Conservation (phyloP, 768 basidiomycete genomes). For the Leucosporidium yakuticum region DNA sequence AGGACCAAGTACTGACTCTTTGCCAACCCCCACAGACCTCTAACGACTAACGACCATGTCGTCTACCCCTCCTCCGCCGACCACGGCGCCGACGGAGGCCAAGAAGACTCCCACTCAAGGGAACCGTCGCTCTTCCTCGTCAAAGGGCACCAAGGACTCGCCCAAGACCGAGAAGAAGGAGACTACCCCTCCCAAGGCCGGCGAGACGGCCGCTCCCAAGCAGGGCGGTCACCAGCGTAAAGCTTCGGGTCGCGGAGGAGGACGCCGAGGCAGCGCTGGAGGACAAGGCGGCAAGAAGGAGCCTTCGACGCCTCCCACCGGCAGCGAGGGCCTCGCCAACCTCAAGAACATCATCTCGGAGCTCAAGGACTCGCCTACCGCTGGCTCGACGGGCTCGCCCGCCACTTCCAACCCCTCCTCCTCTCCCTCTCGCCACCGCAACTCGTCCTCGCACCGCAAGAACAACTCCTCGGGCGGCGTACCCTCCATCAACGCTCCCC, state of each 20-base stretch:
- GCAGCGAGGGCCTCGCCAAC: constrained; percentile 13
- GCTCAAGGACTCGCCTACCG: constrained; percentile 15
- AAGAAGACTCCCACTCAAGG: too few relatives aligned
- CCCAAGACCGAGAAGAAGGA: background rate
- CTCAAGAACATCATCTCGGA: constrained; percentile 30
- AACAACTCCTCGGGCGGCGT: constrained; percentile 1
- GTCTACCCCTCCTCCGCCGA: too few relatives aligned
- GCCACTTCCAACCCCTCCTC: background rate
- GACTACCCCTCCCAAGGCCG: too few relatives aligned
- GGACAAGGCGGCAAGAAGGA: background rate
- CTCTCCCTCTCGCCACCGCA: background rate
- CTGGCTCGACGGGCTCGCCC: constrained; percentile 7
- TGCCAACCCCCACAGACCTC: too few relatives aligned
- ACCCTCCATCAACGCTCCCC: constrained; percentile 23
- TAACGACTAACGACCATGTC: too few relatives aligned
- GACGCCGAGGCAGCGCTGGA: background rate
- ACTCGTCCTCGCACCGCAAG: constrained; percentile 18
- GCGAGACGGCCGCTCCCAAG: background rate
- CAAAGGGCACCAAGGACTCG: background rate
- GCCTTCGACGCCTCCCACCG: background rate
- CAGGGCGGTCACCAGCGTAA: background rate
- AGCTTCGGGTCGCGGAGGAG: background rate
- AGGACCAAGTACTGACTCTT: too few relatives aligned
- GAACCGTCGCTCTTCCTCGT: background rate
- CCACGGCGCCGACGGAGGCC: too few relatives aligned